These are phyloP conservation scores for Nectriaceae sp. DNA, from an alignment of 2,329 filamentous ascomycete genomes.

Conservation along the genomic window DNA sequence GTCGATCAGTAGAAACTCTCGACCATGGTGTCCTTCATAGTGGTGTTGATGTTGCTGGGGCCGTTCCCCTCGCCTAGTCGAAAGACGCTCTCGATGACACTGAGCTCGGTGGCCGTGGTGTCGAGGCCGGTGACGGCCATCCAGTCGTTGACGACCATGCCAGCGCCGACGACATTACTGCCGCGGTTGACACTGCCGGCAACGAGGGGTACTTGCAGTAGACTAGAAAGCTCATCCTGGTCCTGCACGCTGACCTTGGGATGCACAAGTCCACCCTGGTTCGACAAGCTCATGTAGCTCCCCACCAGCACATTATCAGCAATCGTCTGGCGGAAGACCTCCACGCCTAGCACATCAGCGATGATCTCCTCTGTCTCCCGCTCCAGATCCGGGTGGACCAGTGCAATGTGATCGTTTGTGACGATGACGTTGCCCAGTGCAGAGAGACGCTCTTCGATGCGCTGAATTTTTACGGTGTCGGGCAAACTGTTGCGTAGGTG, in stretches of 20 bases:
- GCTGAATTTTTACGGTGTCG: slow-evolving; percentile 88
- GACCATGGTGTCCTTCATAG: slow-evolving; percentile 96
- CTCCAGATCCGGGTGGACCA: slow-evolving; percentile 95
- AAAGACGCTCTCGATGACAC: slow-evolving; percentile 95
- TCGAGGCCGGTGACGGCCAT: slow-evolving; percentile 91
- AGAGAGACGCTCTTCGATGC: slow-evolving; percentile 95
- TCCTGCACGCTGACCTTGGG: slow-evolving; percentile 97
- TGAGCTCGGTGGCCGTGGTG: slow-evolving; percentile 95
- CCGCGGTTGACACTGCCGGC: slow-evolving; percentile 93
- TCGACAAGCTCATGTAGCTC: slow-evolving; percentile 93
- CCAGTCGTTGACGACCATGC: slow-evolving; percentile 73
- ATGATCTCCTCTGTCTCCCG: slow-evolving; percentile 99
- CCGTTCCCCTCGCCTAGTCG: slow-evolving; percentile 84
- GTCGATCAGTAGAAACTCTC: slow-evolving; percentile 85
- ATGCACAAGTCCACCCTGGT: slow-evolving; percentile 95
- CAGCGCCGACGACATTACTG: slow-evolving; percentile 87
- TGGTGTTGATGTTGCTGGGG: slow-evolving; percentile 76
- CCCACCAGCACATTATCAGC: slow-evolving; percentile 96
- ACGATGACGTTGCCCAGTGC: slow-evolving; percentile 97
- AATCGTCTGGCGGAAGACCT: slow-evolving; percentile 92
- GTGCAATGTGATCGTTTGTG: slow-evolving; percentile 93
- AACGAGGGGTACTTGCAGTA: slow-evolving; percentile 94
- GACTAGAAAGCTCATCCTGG: slow-evolving; percentile 91
- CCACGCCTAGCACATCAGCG: slow-evolving; percentile 86
- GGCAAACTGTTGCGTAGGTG: slow-evolving; percentile 95